Base-by-base conservation (phyloP, 257 asterid genomes). In the Rubia yunnanensis region DNA sequence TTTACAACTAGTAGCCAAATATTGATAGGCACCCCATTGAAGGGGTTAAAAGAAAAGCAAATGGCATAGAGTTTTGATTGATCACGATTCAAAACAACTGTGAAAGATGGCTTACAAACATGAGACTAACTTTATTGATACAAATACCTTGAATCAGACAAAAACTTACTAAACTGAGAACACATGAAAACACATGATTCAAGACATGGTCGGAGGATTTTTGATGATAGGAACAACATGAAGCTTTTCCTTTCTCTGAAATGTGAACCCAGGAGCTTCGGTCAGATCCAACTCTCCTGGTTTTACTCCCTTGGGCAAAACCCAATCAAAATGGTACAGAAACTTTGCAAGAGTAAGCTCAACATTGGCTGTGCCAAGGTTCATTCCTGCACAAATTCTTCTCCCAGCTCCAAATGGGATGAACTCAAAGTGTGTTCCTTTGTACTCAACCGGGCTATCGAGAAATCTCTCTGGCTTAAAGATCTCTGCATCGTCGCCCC, bases 381-480 rank as follows among this genome's bases (percentile, higher is more conserved):
- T 31, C 15, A 67, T 67, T 0, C 71, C 71, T 0, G 64, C 39
- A 32, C 65, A 68, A 4, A 68, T 68, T 11, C 65, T 38, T 20
- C 72, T 56, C 41, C 72, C 72, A 1, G 72, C 59, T 13, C 72
- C 72, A 57, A 57, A 50, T 3, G 56, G 56, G n/a, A 50, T 50
- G 27, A 18, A 50, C 56, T 22, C 56, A 20, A 50, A 50, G 28
- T 57, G 17, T 18, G 58, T 57, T 27, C 59, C 72, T 10, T 27
- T 57, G 24, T 26, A 68, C 2, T 57, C 65, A 28, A 67, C 44
- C 14, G 30, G 41, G 13, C 46, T 36, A 38, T 28, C 65, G n/a
- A 67, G 57, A 67, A 67, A 67, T 38, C 72, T 67, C n/a, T 67
- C 65, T 11, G 72, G 72, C 20, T 20, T 4, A 34, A 67, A 67